Percentiles rank a stretch among this genome's conserved stretches.
These are phyloP conservation scores for Thielaviopsis euricoi DNA, from an alignment of 2,329 filamentous ascomycete genomes.

Conservation along the genomic window DNA sequence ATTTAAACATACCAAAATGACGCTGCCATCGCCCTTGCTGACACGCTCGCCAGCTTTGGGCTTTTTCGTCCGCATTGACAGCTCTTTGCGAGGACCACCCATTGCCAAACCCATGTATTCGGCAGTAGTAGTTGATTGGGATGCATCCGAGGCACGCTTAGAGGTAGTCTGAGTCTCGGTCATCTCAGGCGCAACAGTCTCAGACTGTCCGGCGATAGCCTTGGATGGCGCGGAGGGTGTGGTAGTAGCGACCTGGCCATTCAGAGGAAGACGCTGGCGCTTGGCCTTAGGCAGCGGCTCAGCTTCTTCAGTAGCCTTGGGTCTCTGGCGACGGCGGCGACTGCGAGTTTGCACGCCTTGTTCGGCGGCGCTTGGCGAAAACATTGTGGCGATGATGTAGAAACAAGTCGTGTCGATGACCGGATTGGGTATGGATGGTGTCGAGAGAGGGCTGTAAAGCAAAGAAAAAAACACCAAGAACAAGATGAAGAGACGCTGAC, in stretches of 20 bases:
- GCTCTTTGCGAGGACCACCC: slow-evolving; percentile 27
- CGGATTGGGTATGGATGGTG: no score
- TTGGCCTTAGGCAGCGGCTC: slow-evolving; percentile 45
- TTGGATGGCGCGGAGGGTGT: neutral
- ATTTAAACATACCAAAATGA: slow-evolving; percentile 40
- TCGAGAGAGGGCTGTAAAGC: neutral
- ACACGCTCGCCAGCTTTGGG: slow-evolving; percentile 43
- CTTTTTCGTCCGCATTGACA: slow-evolving; percentile 46
- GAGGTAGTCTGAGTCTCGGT: slow-evolving; percentile 37
- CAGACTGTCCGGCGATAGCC: slow-evolving; percentile 22
- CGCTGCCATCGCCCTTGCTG: slow-evolving; percentile 50
- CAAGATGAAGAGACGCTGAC: neutral
- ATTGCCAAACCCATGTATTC: slow-evolving; percentile 32
- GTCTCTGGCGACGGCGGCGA: slow-evolving; percentile 43
- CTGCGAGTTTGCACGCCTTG: slow-evolving; percentile 27
- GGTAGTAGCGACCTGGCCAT: slow-evolving; percentile 35
- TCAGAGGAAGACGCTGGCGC: slow-evolving; percentile 40
- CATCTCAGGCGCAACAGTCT: slow-evolving; percentile 28
- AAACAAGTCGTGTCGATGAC: neutral
- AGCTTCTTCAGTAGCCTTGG: slow-evolving; percentile 36
- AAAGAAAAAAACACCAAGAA: neutral
- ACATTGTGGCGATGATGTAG: slow-evolving; percentile 27
- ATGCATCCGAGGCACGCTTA: slow-evolving; percentile 27
- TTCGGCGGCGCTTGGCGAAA: slow-evolving; percentile 37
- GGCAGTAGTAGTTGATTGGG: slow-evolving; percentile 14